Evolutionary conservation across 2,329 filamentous ascomycete genomes (phyloP).

Genomic region (Cercospora sp.): DNA sequence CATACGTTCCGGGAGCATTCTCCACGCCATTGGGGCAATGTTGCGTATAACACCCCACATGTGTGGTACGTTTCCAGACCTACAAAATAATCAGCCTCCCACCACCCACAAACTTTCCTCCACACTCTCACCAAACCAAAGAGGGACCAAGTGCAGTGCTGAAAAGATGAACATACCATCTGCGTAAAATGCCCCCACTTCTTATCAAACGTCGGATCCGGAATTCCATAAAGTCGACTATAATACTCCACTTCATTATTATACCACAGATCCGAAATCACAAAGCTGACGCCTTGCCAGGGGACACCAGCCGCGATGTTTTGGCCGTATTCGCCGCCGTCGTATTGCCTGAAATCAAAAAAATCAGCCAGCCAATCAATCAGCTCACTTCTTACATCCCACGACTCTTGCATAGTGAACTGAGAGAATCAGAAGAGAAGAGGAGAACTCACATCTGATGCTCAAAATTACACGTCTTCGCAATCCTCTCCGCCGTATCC

Average conservation of each 20-base stretch:
- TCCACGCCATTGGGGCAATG: slow-evolving; percentile 53
- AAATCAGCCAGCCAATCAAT: too few species aligned
- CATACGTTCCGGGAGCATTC: slow-evolving; percentile 45
- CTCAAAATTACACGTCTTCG: slow-evolving; percentile 65
- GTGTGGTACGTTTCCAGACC: slow-evolving; percentile 6
- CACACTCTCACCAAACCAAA: slow-evolving; percentile 29
- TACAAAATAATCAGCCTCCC: background rate
- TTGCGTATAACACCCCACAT: slow-evolving; percentile 62
- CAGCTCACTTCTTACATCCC: background rate
- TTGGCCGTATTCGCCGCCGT: slow-evolving; percentile 73
- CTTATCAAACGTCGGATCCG: slow-evolving; percentile 61
- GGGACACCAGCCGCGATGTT: slow-evolving; percentile 74
- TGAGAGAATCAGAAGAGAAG: too few species aligned
- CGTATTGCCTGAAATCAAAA: slow-evolving; percentile 39
- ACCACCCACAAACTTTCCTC: background rate
- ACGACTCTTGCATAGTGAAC: too few species aligned
- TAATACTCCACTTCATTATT: slow-evolving; percentile 59
- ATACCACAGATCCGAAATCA: slow-evolving; percentile 77
- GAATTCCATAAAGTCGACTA: slow-evolving; percentile 41
- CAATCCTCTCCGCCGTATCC: slow-evolving; percentile 62
- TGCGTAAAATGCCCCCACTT: slow-evolving; percentile 73
- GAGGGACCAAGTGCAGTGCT: too few species aligned
- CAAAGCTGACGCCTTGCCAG: slow-evolving; percentile 58
- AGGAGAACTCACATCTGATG: slow-evolving; percentile 65
- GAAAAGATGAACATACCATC: slow-evolving; percentile 56